A percentile compares a stretch with the other conserved stretches of the same genome.
Evolutionary conservation across 305 asterid species (phyloP).

Genomic region (Lippia alba): DNA sequence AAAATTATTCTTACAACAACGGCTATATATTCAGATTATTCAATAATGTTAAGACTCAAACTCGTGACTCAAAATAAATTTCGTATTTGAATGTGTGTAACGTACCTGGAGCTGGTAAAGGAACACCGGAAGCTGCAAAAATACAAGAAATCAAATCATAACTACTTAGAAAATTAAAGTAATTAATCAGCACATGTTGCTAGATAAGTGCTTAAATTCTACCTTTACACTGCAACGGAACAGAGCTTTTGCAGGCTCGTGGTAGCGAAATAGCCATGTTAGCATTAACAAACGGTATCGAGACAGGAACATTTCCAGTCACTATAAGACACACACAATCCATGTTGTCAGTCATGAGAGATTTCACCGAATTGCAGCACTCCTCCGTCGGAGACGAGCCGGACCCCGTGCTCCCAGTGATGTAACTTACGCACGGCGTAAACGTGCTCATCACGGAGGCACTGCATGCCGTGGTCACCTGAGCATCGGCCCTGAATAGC

Average conservation of each 20-base stretch:
- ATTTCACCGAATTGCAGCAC: constrained; percentile 62
- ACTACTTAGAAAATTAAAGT: too few species aligned
- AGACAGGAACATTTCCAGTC: constrained; percentile 75
- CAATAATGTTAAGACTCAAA: too few species aligned
- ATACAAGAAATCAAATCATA: neutral
- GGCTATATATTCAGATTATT: too few species aligned
- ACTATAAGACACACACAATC: constrained; percentile 68
- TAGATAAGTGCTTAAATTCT: neutral
- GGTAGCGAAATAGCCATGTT: constrained; percentile 62
- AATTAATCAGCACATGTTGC: too few species aligned
- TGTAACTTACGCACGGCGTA: constrained; percentile 65
- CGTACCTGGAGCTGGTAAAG: constrained; percentile 76
- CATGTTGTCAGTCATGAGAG: constrained; percentile 48
- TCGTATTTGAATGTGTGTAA: neutral
- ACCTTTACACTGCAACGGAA: constrained; percentile 62
- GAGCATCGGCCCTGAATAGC: constrained; percentile 43
- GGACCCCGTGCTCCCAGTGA: constrained; percentile 62
- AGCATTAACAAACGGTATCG: constrained; percentile 55
- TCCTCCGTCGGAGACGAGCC: constrained; percentile 54
- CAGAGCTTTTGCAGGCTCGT: constrained; percentile 45
- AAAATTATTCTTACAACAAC: too few species aligned
- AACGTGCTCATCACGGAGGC: constrained; percentile 51
- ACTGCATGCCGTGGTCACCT: constrained; percentile 63
- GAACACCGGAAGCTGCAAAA: constrained; percentile 66
- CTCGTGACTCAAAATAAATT: neutral